Percentiles rank a stretch among this genome's conserved stretches.
phyloP scores from a whole-genome alignment of 208 protist species.

The Crithidia fasciculata region DNA sequence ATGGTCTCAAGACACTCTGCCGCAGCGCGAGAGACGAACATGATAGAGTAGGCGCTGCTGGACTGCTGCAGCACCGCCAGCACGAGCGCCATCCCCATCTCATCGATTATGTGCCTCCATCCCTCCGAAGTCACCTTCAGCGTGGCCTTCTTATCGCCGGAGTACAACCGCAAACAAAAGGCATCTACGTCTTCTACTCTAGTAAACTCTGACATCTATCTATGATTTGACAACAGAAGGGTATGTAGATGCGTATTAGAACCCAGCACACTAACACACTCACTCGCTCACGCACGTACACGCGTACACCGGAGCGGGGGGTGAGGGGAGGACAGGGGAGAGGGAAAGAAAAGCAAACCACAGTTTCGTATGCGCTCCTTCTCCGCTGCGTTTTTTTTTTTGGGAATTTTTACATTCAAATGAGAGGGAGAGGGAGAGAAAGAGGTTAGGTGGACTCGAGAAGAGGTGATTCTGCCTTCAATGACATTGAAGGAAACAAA shows the following conservation, averaged over 20 bases:
- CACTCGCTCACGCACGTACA: too few species aligned
- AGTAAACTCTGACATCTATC: conserved; percentile 51
- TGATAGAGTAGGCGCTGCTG: conserved; percentile 49
- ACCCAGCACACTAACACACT: too few species aligned
- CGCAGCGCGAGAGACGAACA: conserved; percentile 55
- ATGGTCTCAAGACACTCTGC: conserved; percentile 45
- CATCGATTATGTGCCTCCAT: conserved; percentile 32
- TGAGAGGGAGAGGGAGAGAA: too few species aligned
- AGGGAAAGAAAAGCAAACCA: too few species aligned
- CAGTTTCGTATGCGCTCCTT: too few species aligned
- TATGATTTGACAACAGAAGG: conserved; percentile 10
- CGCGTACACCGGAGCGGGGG: too few species aligned
- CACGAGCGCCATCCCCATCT: conserved; percentile 28
- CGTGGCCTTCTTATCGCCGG: conserved; percentile 42
- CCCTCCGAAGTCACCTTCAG: conserved; percentile 32
- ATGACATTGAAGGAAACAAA: not conserved
- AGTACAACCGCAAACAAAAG: conserved; percentile 42
- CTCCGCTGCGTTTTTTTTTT: too few species aligned
- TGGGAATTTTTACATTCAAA: too few species aligned
- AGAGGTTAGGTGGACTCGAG: too few species aligned
- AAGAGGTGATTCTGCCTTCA: too few species aligned
- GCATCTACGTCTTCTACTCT: conserved; percentile 49
- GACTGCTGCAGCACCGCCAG: conserved; percentile 42
- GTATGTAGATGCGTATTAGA: not conserved
- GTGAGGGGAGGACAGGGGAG: too few species aligned